Percentiles rank a stretch among this genome's conserved stretches.
These are phyloP conservation scores for Cornus kousa DNA, from an alignment of 148 eudicot species.

Conservation along the genomic window DNA sequence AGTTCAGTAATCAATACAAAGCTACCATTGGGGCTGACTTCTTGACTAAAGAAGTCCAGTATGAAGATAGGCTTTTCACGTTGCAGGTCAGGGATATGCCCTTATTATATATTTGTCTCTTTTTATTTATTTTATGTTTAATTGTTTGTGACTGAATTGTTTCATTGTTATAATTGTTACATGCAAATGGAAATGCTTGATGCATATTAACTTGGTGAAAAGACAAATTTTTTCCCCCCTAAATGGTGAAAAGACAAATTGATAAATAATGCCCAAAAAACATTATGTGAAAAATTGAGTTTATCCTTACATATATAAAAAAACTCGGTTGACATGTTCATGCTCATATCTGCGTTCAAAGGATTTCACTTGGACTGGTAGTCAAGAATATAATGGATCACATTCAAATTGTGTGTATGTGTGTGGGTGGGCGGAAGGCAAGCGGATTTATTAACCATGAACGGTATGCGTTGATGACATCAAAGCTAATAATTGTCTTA, in stretches of 20 bases:
- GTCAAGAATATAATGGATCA: not conserved
- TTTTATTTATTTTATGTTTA: not conserved
- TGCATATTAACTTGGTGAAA: not conserved
- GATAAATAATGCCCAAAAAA: not conserved
- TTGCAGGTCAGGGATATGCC: conserved; percentile 38
- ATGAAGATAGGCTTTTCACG: conserved; percentile 64
- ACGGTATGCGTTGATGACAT: not conserved
- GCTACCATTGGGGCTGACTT: conserved; percentile 77
- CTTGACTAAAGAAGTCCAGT: conserved; percentile 64
- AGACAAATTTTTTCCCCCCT: not conserved
- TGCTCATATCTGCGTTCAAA: not conserved
- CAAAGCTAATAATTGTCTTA: not conserved
- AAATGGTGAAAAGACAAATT: not conserved
- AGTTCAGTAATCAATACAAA: conserved; percentile 66
- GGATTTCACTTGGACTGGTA: not conserved
- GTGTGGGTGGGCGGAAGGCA: not conserved
- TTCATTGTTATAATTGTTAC: not conserved
- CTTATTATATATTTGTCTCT: not conserved
- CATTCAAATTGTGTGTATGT: not conserved
- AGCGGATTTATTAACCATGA: not conserved
- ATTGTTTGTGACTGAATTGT: not conserved
- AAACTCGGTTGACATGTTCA: not conserved
- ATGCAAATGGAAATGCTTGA: not conserved
- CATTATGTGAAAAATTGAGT: not conserved
- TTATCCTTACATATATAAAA: not conserved